Conservation (phyloP, 2,329 filamentous ascomycete species). For the Periconia digitata region DNA sequence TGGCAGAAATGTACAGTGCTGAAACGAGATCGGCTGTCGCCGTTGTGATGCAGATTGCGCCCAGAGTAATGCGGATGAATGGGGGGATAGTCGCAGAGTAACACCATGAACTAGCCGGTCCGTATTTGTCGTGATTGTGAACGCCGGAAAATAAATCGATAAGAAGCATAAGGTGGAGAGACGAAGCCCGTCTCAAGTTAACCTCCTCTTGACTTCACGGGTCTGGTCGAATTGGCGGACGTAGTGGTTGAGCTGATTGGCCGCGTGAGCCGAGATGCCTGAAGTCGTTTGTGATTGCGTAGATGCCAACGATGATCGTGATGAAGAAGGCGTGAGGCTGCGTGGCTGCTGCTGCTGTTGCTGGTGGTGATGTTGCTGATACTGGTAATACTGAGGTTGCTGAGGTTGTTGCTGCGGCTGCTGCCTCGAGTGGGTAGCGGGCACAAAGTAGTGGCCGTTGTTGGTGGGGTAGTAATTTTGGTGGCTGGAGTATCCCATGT, state of each 20-base stretch:
- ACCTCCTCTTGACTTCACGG: conserved; percentile 57
- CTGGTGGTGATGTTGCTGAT: conserved; percentile 16
- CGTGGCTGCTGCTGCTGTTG: conserved; percentile 47
- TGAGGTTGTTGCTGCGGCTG: conserved; percentile 44
- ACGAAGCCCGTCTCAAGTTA: conserved; percentile 17
- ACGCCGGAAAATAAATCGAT: conserved; percentile 11
- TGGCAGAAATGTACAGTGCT: conserved; percentile 26
- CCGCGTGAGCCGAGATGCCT: conserved; percentile 72
- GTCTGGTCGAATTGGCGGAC: conserved; percentile 87
- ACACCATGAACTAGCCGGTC: conserved; percentile 4
- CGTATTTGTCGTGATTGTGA: conserved; percentile 22
- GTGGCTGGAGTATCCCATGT: conserved; percentile 50
- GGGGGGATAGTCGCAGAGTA: conserved; percentile 6
- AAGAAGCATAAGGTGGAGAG: background rate
- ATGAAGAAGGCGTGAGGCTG: conserved; percentile 64
- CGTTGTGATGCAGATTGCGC: conserved; percentile 21
- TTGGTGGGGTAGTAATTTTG: conserved; percentile 39
- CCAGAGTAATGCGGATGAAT: conserved; percentile 17
- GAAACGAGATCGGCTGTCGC: conserved; percentile 19
- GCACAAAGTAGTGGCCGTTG: conserved; percentile 42
- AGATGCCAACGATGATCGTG: conserved; percentile 81
- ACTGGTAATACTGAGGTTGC: conserved; percentile 13
- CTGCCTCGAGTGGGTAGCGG: conserved; percentile 26
- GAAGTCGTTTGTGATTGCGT: conserved; percentile 56
- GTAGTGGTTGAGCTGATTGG: conserved; percentile 80